Evolutionary conservation across 1,284 basidiomycete species (phyloP).

Genomic region (Trametes sp.): DNA sequence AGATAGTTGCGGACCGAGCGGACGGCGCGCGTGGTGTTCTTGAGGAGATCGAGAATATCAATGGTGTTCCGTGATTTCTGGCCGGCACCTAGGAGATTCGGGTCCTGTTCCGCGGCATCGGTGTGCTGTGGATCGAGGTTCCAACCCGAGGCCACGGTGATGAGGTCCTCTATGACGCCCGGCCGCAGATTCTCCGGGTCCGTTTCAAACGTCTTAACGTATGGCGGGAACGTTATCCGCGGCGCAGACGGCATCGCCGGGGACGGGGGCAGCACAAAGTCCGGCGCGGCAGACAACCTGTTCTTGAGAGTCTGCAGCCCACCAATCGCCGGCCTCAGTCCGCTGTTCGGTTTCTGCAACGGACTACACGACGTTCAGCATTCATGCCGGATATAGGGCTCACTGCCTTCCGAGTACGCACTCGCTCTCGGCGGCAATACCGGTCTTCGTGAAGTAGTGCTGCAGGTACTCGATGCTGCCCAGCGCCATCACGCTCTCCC

Average conservation of each 20-base stretch:
- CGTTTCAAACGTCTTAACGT: constrained; percentile 69
- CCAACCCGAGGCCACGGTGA: constrained; percentile 66
- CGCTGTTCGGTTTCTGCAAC: constrained; percentile 60
- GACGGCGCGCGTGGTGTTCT: constrained; percentile 79
- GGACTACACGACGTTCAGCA: constrained; percentile 48
- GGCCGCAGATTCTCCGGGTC: constrained; percentile 78
- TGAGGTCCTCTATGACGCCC: constrained; percentile 74
- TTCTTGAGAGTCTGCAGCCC: constrained; percentile 52
- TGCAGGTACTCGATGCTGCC: constrained; percentile 89
- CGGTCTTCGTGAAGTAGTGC: constrained; percentile 88
- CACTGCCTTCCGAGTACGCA: constrained; percentile 51
- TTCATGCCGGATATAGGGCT: constrained; percentile 2
- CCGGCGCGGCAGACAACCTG: constrained; percentile 44
- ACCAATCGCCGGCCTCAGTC: constrained; percentile 78
- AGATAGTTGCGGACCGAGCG: constrained; percentile 84
- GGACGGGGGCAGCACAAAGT: constrained; percentile 74
- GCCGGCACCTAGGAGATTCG: constrained; percentile 38
- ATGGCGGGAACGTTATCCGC: constrained; percentile 55
- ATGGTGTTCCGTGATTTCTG: constrained; percentile 33
- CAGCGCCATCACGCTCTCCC: constrained; percentile 86
- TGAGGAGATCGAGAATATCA: constrained; percentile 73
- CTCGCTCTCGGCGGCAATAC: constrained; percentile 75
- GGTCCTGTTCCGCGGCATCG: constrained; percentile 28
- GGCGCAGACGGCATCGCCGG: constrained; percentile 59
- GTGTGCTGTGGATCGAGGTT: constrained; percentile 43